Evolutionary conservation across 371 early-diverging fungal genomes (phyloP).

Genomic region (Chytridium lagenaria): DNA sequence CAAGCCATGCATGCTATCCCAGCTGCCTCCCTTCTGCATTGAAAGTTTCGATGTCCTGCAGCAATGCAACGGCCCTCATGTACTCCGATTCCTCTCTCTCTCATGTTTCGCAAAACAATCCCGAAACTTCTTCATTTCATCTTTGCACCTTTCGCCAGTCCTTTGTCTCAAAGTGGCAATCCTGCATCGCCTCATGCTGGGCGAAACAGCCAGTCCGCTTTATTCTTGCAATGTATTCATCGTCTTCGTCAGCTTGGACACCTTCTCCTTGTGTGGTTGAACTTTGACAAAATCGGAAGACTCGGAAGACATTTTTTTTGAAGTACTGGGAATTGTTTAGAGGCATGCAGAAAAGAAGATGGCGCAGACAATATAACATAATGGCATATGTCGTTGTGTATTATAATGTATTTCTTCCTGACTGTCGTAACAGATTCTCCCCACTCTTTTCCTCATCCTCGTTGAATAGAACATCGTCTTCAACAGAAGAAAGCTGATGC

Average conservation of each 20-base stretch:
- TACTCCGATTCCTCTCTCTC: neutral
- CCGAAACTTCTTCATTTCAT: constrained; percentile 71
- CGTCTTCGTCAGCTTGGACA: constrained; percentile 39
- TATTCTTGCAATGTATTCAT: constrained; percentile 49
- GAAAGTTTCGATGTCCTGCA: neutral
- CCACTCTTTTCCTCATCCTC: neutral
- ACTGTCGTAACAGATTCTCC: neutral
- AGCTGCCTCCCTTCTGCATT: neutral
- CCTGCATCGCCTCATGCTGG: constrained; percentile 71
- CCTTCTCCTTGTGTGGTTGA: constrained; percentile 4
- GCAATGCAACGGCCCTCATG: neutral
- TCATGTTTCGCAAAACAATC: constrained; percentile 56
- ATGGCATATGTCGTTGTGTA: too few species aligned
- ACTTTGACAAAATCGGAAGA: constrained; percentile 7
- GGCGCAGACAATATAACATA: too few species aligned
- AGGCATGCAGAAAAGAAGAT: too few species aligned
- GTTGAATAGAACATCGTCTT: neutral
- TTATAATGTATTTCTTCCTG: too few species aligned
- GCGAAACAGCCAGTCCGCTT: constrained; percentile 63
- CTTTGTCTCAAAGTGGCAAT: constrained; percentile 71
- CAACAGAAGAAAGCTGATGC: neutral
- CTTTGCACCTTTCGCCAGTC: constrained; percentile 75
- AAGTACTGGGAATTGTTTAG: too few species aligned
- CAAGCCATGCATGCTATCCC: too few species aligned
- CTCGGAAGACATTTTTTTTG: too few species aligned